Conservation (phyloP, 352 stramenopile genomes). For the Pythium volutum region DNA sequence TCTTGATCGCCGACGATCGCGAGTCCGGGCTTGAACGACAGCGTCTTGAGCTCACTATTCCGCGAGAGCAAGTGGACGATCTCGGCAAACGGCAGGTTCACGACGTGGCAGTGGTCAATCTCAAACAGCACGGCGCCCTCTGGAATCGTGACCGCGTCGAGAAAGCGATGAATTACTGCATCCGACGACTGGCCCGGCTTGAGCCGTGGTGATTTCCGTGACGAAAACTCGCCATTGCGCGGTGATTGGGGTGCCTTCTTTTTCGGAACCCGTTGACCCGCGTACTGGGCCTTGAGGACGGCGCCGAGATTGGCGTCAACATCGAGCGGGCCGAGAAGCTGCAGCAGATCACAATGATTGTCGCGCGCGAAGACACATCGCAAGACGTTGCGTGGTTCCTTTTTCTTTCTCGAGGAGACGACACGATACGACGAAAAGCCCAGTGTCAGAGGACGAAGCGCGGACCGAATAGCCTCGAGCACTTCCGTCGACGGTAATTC, state of each 20-base stretch:
- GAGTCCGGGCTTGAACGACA: constrained; percentile 62
- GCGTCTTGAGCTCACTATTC: constrained; percentile 37
- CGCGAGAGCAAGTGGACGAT: constrained; percentile 55
- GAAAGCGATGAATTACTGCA: neutral
- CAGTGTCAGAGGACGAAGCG: constrained; percentile 45
- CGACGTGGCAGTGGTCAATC: constrained; percentile 57
- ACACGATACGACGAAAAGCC: constrained; percentile 37
- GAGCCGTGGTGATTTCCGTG: neutral
- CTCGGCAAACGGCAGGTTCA: constrained; percentile 54
- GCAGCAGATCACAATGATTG: constrained; percentile 38
- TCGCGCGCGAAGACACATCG: constrained; percentile 47
- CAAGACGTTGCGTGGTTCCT: constrained; percentile 48
- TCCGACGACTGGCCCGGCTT: neutral
- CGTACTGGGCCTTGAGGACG: constrained; percentile 48
- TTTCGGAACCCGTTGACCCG: constrained; percentile 14
- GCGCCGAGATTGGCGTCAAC: constrained; percentile 42
- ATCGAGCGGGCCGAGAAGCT: constrained; percentile 46
- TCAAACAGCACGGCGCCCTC: constrained; percentile 62
- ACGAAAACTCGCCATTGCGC: neutral
- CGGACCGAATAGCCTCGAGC: constrained; percentile 44
- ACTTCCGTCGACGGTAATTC: constrained; percentile 48
- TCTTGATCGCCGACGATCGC: constrained; percentile 33
- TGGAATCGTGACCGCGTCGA: constrained; percentile 36
- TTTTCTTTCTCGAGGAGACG: constrained; percentile 33
- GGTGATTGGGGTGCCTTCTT: neutral